Evolutionary conservation across 2,329 filamentous ascomycete genomes (phyloP), one percentile per base, ranked within the genome.

Genomic region (Phyllosticta citrichinensis): DNA sequence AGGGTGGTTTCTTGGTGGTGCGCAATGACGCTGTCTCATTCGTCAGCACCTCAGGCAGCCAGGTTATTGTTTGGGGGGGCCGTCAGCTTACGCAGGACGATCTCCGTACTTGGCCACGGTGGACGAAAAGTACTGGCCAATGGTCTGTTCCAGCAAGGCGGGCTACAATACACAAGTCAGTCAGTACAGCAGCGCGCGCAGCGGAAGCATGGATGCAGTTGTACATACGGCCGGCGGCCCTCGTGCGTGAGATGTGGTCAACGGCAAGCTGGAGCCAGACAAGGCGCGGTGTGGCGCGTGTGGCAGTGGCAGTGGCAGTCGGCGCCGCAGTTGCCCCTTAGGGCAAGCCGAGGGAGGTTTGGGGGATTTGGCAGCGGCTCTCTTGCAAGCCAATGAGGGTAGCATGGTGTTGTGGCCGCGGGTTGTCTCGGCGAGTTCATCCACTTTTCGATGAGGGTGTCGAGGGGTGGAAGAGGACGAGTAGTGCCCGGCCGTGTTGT

Each of bases 111-210:
- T 69, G 9, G 80, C 80, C 47, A 90, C 87, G 47, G 89, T 78
- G 1, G 78, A 77, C 8, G 83, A 79, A 68, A 93, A 91, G 70
- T 93, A 86, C 64, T 88, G 76, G 0, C 87, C 86, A 59, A 92
- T 84, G 0, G 88, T 92, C 61, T 85, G 77, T 5, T 80, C 76
- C 55, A 89, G 81, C 8, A 92, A 76, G 0, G 85, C 79, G 3
- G 87, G 87, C 85, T 90, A 63, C 25, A 1, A 3, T 22, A 22
- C 22, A 10, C 33, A 11, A 53, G 52, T 58, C 14, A 52, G n/a
- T 22, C 22, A 20, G 10, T 6, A 17, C 22, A 47, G 20, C 25
- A 2, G n/a, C n/a, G n/a, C n/a, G n/a, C n/a, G n/a, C n/a, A n/a
- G n/a, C n/a, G n/a, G n/a, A n/a, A n/a, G n/a, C 14, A 30, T 22